A percentile compares a stretch with the other conserved stretches of the same genome.
These are phyloP conservation scores for Claviceps spartinae DNA, from an alignment of 2,329 filamentous ascomycete species.

Conservation along the genomic window DNA sequence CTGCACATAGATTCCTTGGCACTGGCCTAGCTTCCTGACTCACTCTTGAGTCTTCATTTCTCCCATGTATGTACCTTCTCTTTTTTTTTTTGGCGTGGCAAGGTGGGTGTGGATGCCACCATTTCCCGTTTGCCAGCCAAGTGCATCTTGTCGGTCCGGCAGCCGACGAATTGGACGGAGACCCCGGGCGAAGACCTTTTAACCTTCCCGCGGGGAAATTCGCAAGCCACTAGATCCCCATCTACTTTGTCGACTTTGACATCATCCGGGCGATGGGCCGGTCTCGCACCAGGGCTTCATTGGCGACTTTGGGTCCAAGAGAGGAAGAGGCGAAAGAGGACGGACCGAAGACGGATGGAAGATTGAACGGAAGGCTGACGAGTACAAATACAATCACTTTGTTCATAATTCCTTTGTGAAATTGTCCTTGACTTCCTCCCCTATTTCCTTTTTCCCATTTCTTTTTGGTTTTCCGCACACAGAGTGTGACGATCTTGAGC, in stretches of 20 bases:
- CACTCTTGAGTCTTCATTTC: no score
- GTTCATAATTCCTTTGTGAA: neutral
- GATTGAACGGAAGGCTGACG: neutral
- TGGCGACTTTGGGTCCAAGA: neutral
- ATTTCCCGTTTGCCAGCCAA: neutral
- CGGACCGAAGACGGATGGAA: neutral
- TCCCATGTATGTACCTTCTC: neutral
- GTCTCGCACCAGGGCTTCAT: neutral
- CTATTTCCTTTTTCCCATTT: neutral
- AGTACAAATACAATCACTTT: neutral
- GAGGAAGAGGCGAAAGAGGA: neutral
- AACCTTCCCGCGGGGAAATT: conserved; percentile 1
- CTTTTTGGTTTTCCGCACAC: neutral
- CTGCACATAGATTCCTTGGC: no score
- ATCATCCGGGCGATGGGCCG: neutral
- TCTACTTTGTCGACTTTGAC: neutral
- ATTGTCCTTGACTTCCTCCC: no score
- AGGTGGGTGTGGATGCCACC: neutral
- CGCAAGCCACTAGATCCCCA: neutral
- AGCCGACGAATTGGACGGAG: conserved; percentile 1
- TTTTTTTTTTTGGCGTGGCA: neutral
- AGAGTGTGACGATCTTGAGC: no score
- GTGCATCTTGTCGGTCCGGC: conserved; percentile 5
- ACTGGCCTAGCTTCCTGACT: no score
- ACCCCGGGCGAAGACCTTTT: neutral